Percentiles rank a stretch among this genome's conserved stretches.
Conservation (phyloP, 441 rosid genomes). For the Kokia cookei region DNA sequence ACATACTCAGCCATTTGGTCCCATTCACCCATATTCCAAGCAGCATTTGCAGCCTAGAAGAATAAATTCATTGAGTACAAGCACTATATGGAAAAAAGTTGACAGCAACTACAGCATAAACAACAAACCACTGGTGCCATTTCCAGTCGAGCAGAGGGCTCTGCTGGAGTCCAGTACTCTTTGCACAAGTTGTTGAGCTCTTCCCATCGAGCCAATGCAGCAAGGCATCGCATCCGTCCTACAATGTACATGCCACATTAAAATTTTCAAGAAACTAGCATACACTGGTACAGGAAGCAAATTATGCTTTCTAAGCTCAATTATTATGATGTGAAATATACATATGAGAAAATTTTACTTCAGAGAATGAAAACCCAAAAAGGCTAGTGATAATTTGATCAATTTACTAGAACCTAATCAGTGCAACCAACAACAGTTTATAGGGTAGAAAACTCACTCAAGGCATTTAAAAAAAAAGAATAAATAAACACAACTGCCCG, state of each 20-base stretch:
- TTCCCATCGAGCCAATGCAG: constrained; percentile 99
- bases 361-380: neutral
- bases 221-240: constrained; percentile 99
- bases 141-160: constrained; percentile 95
- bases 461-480: neutral
- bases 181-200: constrained; percentile 95
- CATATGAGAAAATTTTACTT: neutral
- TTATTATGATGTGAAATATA: neutral
- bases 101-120: constrained; percentile 15
- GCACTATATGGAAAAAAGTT: constrained; percentile 1
- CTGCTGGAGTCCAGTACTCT: constrained; percentile 99
- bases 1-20: constrained; percentile 99
- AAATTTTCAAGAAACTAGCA: constrained; percentile 4
- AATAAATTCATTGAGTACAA: constrained; percentile 19
- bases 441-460: neutral
- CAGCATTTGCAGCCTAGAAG: constrained; percentile 92
- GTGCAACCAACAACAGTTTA: neutral
- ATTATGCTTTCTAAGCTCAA: neutral
- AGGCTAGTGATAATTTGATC: neutral
- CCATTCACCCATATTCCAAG: constrained; percentile 99
- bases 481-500: neutral
- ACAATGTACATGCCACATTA: constrained; percentile 15
- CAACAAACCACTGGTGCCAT: constrained; percentile 98
- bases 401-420: neutral
- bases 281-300: neutral